Conservation (phyloP, 1,284 basidiomycete genomes). For the Testicularia cyperi region DNA sequence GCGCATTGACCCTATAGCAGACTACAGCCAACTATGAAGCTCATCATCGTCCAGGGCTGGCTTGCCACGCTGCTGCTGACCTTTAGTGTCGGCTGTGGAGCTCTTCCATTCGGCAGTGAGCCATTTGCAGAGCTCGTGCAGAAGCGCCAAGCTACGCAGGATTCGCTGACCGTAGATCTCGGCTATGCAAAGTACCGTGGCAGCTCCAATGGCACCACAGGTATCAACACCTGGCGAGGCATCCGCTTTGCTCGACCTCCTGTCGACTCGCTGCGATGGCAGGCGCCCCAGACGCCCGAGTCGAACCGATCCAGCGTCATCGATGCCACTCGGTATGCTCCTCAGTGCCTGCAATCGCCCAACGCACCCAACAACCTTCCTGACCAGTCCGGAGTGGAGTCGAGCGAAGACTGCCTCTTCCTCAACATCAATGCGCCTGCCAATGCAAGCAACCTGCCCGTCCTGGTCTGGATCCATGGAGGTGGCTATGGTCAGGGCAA, state of each 20-base stretch:
- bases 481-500: conserved; percentile 29
- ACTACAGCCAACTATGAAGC: no score
- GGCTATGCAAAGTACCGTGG: conserved; percentile 21
- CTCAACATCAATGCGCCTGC: conserved; percentile 37
- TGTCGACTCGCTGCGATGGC: conserved; percentile 18
- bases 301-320: conserved; percentile 9
- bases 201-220: conserved; percentile 8
- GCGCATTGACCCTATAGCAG: no score
- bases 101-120: conserved; percentile 7
- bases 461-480: conserved; percentile 27
- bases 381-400: conserved; percentile 1
- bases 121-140: conserved; percentile 17
- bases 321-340: conserved; percentile 15
- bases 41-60: no score
- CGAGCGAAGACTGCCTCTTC: conserved; percentile 33
- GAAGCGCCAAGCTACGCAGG: conserved; percentile 1
- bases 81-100: not conserved
- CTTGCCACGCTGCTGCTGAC: no score
- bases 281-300: conserved; percentile 12
- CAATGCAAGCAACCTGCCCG: conserved; percentile 20
- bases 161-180: conserved; percentile 13
- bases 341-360: conserved; percentile 19
- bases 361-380: conserved; percentile 12
- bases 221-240: conserved; percentile 22
- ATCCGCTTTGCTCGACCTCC: conserved; percentile 35